These are phyloP conservation scores for Barnettozyma salicaria DNA, from an alignment of 805 yeast genomes.

Conservation along the genomic window DNA sequence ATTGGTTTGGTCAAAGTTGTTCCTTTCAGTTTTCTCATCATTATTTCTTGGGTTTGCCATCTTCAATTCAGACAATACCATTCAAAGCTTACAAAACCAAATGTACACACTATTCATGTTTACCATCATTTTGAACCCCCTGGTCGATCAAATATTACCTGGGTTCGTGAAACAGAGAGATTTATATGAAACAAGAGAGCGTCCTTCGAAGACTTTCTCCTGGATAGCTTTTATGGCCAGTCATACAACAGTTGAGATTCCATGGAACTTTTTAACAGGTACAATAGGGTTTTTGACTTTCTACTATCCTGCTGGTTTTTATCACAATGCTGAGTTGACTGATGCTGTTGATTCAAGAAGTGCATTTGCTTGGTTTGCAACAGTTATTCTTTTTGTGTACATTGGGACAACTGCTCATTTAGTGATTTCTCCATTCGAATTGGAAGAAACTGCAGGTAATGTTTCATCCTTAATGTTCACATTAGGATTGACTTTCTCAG, in stretches of 20 bases:
- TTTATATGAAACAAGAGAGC: slow-evolving; percentile 65
- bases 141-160: slow-evolving; percentile 60
- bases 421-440: slow-evolving; percentile 51
- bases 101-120: slow-evolving; percentile 74
- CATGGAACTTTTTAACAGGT: slow-evolving; percentile 56
- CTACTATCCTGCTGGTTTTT: slow-evolving; percentile 70
- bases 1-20: slow-evolving; percentile 54
- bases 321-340: slow-evolving; percentile 59
- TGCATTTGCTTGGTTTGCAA: slow-evolving; percentile 36
- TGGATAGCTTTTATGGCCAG: slow-evolving; percentile 60
- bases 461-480: slow-evolving; percentile 50
- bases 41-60: slow-evolving; percentile 70
- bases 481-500: slow-evolving; percentile 64
- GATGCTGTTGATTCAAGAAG: slow-evolving; percentile 45
- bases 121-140: slow-evolving; percentile 47
- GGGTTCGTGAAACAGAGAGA: slow-evolving; percentile 55
- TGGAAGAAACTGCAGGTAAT: slow-evolving; percentile 59
- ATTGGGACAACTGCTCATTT: slow-evolving; percentile 51
- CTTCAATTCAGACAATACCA: slow-evolving; percentile 56
- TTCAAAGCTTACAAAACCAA: slow-evolving; percentile 76
- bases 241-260: slow-evolving; percentile 60
- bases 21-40: slow-evolving; percentile 48
- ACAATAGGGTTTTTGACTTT: slow-evolving; percentile 56
- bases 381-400: slow-evolving; percentile 47
- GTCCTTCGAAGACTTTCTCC: slow-evolving; percentile 64